Conservation (phyloP, 192 early-diverging fungal genomes). For the Backusella morwellensis region DNA sequence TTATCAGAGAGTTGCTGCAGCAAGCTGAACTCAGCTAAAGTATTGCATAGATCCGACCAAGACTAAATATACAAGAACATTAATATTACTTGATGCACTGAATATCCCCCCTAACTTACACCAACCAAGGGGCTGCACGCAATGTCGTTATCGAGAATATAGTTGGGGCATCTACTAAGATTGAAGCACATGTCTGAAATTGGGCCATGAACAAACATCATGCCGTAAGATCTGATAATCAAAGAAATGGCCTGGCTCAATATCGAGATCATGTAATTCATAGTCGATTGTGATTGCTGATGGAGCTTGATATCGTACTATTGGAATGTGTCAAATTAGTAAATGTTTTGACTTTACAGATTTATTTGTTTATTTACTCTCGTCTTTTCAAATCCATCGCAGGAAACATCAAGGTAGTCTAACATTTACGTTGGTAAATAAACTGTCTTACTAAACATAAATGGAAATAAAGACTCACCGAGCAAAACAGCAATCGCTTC, state of each 20-base stretch:
- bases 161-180: background rate
- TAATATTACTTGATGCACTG: background rate
- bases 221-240: background rate
- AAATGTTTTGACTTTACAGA: background rate
- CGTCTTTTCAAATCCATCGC: background rate
- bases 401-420: background rate
- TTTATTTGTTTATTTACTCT: background rate
- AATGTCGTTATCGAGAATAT: background rate
- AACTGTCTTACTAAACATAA: background rate
- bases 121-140: background rate
- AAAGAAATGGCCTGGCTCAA: background rate
- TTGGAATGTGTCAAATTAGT: background rate
- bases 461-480: background rate
- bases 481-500: background rate
- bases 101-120: background rate
- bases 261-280: background rate
- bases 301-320: background rate
- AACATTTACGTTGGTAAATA: background rate
- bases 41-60: background rate
- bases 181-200: background rate
- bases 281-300: background rate
- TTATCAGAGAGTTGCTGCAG: background rate
- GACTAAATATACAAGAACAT: background rate
- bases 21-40: background rate
- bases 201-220: background rate